A percentile compares a stretch with the other conserved stretches of the same genome.
These are phyloP conservation scores for Coemansia interrupta DNA, from an alignment of 192 early-diverging fungal species.

Conservation along the genomic window DNA sequence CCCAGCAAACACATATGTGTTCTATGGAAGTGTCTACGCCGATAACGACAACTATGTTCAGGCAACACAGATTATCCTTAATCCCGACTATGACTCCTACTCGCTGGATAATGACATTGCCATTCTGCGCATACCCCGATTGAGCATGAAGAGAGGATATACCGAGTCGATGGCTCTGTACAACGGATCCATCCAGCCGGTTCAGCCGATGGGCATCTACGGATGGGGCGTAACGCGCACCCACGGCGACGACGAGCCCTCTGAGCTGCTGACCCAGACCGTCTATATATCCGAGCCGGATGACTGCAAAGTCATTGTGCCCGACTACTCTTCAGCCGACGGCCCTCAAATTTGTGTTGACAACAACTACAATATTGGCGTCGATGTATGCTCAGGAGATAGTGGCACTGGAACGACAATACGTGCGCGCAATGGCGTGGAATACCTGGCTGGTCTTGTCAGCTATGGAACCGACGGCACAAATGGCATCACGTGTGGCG, in stretches of 20 bases:
- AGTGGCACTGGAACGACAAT: conserved; percentile 41
- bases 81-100: conserved; percentile 26
- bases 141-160: conserved; percentile 10
- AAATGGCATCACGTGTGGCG: conserved; percentile 37
- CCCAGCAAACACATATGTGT: conserved; percentile 16
- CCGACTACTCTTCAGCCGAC: conserved; percentile 25
- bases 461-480: conserved; percentile 37
- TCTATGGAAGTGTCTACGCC: conserved; percentile 21
- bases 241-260: conserved; percentile 18
- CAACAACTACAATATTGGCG: conserved; percentile 42
- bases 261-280: conserved; percentile 22
- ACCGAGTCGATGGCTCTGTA: conserved; percentile 27
- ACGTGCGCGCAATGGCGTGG: conserved; percentile 5
- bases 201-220: conserved; percentile 27
- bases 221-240: conserved; percentile 44
- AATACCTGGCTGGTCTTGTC: conserved; percentile 44
- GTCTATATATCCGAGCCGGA: conserved; percentile 35
- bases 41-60: conserved; percentile 11
- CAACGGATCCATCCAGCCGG: conserved; percentile 19
- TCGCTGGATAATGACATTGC: conserved; percentile 41
- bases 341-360: conserved; percentile 36
- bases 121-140: conserved; percentile 18
- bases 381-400: conserved; percentile 48
- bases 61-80: conserved; percentile 19
- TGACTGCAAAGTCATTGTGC: conserved; percentile 38